Percentiles rank a stretch among this genome's conserved stretches.
These are phyloP conservation scores for Zygoascus tannicola DNA, from an alignment of 805 yeast genomes.

Conservation along the genomic window DNA sequence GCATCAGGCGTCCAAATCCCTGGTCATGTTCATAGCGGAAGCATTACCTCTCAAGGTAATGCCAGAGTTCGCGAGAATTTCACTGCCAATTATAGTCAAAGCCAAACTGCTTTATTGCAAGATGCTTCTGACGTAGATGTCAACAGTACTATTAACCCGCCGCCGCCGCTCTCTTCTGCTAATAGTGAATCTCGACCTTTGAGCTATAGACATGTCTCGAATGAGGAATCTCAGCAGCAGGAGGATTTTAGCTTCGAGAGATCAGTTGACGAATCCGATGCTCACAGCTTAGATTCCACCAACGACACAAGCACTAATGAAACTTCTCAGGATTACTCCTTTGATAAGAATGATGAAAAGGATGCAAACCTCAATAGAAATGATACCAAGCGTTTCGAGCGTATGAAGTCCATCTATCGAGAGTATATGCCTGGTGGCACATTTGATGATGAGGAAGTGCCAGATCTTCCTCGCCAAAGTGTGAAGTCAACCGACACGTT, in stretches of 20 bases:
- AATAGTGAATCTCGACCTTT: background rate
- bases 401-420: constrained; percentile 21
- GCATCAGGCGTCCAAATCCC: no score
- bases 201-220: background rate
- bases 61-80: background rate
- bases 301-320: background rate
- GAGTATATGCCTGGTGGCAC: constrained; percentile 17
- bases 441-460: constrained; percentile 2
- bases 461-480: background rate
- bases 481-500: background rate
- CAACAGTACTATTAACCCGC: background rate
- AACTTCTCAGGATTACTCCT: constrained; percentile 5
- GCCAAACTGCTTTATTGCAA: background rate
- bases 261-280: constrained; percentile 1
- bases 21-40: background rate
- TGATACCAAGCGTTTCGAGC: constrained; percentile 20
- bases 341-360: background rate
- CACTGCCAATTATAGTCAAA: background rate
- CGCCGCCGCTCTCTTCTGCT: background rate
- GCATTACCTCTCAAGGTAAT: background rate
- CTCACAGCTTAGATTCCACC: background rate
- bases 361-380: constrained; percentile 11
- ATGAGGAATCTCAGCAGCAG: background rate
- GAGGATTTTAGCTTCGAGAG: background rate
- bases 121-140: background rate